Base-by-base conservation (phyloP, 2,329 filamentous ascomycete genomes). In the Colletotrichum lupini region DNA sequence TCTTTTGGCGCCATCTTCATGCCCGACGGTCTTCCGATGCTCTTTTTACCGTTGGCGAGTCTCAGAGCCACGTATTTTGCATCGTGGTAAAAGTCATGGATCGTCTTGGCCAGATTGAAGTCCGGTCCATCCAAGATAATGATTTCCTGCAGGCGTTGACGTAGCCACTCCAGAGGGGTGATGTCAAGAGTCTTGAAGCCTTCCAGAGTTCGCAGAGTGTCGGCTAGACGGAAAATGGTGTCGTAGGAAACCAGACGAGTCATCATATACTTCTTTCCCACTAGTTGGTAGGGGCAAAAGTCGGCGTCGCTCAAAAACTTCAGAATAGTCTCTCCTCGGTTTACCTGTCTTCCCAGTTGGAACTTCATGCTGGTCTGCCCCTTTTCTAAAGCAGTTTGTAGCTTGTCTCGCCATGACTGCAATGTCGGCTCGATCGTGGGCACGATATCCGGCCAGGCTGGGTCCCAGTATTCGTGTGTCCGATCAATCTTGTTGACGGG, bases 21-120 rank as follows among this genome's bases (percentile, higher is more conserved):
- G 4, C 84, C 85, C 53, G 87, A 88, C 0, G 89, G 89, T 0
- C 89, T 83, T 8, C 89, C 89, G 7, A 91, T 90, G 74, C 88
- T 90, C 61, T 88, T 87, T 72, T 87, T 89, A 0, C 89, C 89
- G 71, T 87, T 86, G 79, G 88, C 87, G 28, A 82, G 79, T 8
- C 89, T 84, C 9, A 90, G 79, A 1, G 81, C 78, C 16, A 84
- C 82, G 1, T 90, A 79, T 77, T 90, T 90, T 0, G 81, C 79
- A 75, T 91, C 89, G 75, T 89, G 87, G 74, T 91, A 91, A 24
- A 91, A 84, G 75, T 88, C 85, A 64, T 88, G 85, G 1, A 88
- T 84, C 1, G 84, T 87, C 76, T 84, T 85, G 57, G 85, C 84
- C 24, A 90, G 79, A 76, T 85, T 89, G 76, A 91, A 91, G 19